Conservation (phyloP, 352 stramenopile species). For the Globisporangium rhizosaccharum region DNA sequence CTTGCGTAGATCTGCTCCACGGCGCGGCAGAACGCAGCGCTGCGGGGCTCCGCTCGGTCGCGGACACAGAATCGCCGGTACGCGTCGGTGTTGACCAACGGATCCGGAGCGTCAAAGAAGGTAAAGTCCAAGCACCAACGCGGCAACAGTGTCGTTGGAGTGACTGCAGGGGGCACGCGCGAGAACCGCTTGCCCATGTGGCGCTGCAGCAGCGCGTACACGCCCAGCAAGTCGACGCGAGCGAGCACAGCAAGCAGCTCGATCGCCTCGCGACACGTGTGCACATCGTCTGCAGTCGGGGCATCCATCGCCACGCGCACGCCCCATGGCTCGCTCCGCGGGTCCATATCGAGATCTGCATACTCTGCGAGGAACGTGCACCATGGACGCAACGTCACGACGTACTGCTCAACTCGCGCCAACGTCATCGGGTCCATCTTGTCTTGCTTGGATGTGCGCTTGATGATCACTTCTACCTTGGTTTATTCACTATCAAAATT, state of each 20-base stretch:
- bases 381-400: not conserved
- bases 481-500: too few relatives aligned
- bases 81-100: too few relatives aligned
- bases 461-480: too few relatives aligned
- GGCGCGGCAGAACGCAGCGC: too few relatives aligned
- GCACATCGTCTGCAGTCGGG: not conserved
- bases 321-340: not conserved
- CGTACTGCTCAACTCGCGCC: too few relatives aligned
- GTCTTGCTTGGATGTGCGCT: too few relatives aligned
- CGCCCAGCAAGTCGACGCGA: constrained; percentile 1
- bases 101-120: too few relatives aligned
- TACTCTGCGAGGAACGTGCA: not conserved
- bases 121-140: not conserved
- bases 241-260: not conserved
- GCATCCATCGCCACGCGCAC: not conserved
- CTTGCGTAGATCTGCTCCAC: too few relatives aligned
- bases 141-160: not conserved
- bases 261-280: constrained; percentile 1
- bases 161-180: too few relatives aligned
- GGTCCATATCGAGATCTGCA: not conserved
- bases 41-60: too few relatives aligned
- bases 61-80: too few relatives aligned
- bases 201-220: not conserved
- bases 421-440: too few relatives aligned
- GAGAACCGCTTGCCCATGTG: not conserved